Conservation (phyloP, 257 asterid genomes). For the Nicotiana tomentosiformis region DNA sequence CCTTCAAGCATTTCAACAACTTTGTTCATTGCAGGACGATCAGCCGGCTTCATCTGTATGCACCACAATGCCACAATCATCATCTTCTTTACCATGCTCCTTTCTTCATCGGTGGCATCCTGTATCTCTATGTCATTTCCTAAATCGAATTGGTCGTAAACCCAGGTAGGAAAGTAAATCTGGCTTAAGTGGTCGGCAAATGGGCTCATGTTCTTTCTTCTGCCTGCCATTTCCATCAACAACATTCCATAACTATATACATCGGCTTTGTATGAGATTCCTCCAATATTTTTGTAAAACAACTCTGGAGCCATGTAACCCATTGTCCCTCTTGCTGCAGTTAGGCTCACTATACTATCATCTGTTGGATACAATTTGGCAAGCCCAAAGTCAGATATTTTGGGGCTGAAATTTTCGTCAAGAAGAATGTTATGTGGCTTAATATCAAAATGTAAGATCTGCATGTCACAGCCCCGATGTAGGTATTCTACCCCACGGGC, state of each 20-base stretch:
- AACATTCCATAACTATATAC: slow-evolving; percentile 54
- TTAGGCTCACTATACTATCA: slow-evolving; percentile 15
- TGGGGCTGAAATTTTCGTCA: slow-evolving; percentile 31
- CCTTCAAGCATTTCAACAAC: slow-evolving; percentile 45
- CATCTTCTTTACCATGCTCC: slow-evolving; percentile 37
- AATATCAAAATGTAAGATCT: slow-evolving; percentile 35
- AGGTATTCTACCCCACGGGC: slow-evolving; percentile 40
- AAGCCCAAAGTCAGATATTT: slow-evolving; percentile 38
- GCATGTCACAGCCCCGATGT: slow-evolving; percentile 31
- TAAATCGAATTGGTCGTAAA: slow-evolving; percentile 25
- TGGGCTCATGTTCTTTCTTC: slow-evolving; percentile 23
- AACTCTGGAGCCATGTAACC: slow-evolving; percentile 39
- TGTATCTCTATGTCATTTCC: slow-evolving; percentile 27
- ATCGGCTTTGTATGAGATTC: slow-evolving; percentile 35
- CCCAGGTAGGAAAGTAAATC: slow-evolving; percentile 44
- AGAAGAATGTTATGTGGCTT: slow-evolving; percentile 42
- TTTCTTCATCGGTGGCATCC: slow-evolving; percentile 26
- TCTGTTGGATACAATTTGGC: slow-evolving; percentile 25
- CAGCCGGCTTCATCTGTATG: slow-evolving; percentile 34
- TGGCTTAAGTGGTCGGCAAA: slow-evolving; percentile 14
- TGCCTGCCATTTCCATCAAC: slow-evolving; percentile 43
- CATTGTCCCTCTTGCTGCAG: slow-evolving; percentile 31
- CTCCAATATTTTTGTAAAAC: slow-evolving; percentile 32
- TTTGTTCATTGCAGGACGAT: slow-evolving; percentile 39
- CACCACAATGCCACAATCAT: slow-evolving; percentile 40